Evolutionary conservation across 306 rosid species (phyloP).

Genomic region (Prosopis cineraria): DNA sequence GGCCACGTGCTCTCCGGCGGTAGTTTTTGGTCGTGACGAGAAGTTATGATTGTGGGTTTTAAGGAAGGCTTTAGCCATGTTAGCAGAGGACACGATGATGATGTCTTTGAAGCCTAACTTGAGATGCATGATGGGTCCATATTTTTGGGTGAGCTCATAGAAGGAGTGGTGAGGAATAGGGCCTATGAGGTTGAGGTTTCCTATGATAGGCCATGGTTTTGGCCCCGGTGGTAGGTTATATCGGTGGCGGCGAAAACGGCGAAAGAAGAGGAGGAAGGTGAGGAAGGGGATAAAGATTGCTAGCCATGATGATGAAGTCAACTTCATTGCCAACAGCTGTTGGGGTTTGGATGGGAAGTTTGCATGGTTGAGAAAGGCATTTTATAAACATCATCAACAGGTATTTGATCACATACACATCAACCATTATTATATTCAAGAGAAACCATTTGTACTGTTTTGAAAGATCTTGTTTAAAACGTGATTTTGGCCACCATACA

Average conservation of each 20-base stretch:
- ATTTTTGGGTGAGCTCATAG: conserved; percentile 43
- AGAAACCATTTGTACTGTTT: too few species aligned
- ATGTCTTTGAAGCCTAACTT: conserved; percentile 45
- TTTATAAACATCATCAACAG: too few species aligned
- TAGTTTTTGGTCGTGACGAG: conserved; percentile 41
- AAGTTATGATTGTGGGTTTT: conserved; percentile 51
- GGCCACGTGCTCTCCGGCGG: conserved; percentile 52
- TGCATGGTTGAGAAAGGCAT: too few species aligned
- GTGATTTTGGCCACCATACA: too few species aligned
- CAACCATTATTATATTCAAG: too few species aligned
- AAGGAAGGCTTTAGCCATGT: conserved; percentile 51
- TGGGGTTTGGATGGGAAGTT: too few species aligned
- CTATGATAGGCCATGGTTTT: conserved; percentile 61
- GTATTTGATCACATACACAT: too few species aligned
- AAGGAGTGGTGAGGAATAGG: conserved; percentile 52
- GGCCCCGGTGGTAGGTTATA: conserved; percentile 61
- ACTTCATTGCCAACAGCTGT: not conserved
- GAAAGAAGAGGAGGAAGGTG: conserved; percentile 14
- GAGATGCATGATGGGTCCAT: conserved; percentile 58
- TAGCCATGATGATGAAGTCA: conserved; percentile 40
- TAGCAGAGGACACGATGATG: conserved; percentile 49
- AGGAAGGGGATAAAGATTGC: conserved; percentile 31
- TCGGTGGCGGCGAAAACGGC: conserved; percentile 24
- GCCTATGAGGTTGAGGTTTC: conserved; percentile 63
- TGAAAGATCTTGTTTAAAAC: too few species aligned